Conservation (phyloP, 257 asterid species). For the Lycium ferocissimum region DNA sequence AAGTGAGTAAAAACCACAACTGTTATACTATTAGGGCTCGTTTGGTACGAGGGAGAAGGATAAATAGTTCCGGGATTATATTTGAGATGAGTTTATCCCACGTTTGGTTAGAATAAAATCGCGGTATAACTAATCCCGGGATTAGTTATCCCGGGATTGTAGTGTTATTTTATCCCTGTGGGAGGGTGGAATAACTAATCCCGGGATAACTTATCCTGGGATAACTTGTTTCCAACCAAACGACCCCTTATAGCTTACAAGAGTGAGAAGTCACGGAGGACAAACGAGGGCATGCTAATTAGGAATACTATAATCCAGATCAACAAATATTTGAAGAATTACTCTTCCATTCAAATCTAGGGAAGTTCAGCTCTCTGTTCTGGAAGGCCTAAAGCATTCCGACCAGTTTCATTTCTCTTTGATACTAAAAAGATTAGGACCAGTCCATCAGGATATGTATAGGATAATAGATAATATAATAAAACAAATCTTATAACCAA, state of each 20-base stretch:
- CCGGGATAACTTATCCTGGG: too few relatives aligned
- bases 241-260: neutral
- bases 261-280: neutral
- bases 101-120: too few relatives aligned
- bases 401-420: constrained; percentile 7
- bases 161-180: too few relatives aligned
- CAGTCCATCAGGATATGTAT: neutral
- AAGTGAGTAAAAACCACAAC: neutral
- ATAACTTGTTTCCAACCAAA: too few relatives aligned
- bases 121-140: too few relatives aligned
- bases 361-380: constrained; percentile 13
- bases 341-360: neutral
- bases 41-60: too few relatives aligned
- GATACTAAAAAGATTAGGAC: constrained; percentile 1
- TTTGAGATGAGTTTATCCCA: too few relatives aligned
- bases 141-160: too few relatives aligned
- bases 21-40: neutral
- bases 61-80: too few relatives aligned
- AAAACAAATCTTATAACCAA: neutral
- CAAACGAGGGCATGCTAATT: neutral
- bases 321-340: neutral
- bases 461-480: constrained; percentile 16
- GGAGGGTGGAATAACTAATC: too few relatives aligned
- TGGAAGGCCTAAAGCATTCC: neutral
- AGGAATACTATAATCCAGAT: neutral